Base-by-base conservation (phyloP, 306 rosid species). In the Albizia julibrissin region DNA sequence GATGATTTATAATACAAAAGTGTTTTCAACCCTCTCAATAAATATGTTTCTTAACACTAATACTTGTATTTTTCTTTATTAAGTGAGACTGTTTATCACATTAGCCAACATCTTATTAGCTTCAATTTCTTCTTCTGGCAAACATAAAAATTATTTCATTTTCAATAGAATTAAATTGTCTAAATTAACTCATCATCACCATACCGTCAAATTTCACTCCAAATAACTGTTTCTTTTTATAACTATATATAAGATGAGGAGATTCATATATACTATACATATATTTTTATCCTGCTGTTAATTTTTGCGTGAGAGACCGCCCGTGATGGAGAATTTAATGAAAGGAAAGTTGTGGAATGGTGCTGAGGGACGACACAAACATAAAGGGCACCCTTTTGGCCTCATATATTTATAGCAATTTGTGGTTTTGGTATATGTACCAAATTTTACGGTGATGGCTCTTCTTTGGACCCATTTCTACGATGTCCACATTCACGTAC, bases 391-490 rank as follows among this genome's bases (percentile, higher is more conserved):
- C 49, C 8, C 40, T 19, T 61, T 81, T 81, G 85, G 83, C 83
- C 64, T 64, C 75, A 78, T 78, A 52, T 78, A 73, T 22, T 58
- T 58, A 58, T 22, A 46, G 46, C 42, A 34, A 44, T 73, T 74
- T 82, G 84, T 85, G 62, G 80, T 37, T 62, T 84, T 74, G 47
- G 47, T 47, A 74, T 47, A 74, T 24, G 10, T 15, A 34, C 54
- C 61, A 18, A 58, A 44, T 46, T 76, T 13, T 82, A 68, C 83
- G 87, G 85, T 68, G 76, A 72, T 61, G 33, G 62, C 77, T 69
- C 47, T 76, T 80, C 4, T 80, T 87, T 87, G 90, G 76, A 68
- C 61, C 43, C 34, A 80, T 80, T 76, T 85, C 74, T 67, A 52
- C 33, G 79, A 46, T 85, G 83, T 85, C 87, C 67, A 13, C 71